phyloP scores from a whole-genome alignment of 2,329 filamentous ascomycete species.

The Davidsoniella neocaledoniae region DNA sequence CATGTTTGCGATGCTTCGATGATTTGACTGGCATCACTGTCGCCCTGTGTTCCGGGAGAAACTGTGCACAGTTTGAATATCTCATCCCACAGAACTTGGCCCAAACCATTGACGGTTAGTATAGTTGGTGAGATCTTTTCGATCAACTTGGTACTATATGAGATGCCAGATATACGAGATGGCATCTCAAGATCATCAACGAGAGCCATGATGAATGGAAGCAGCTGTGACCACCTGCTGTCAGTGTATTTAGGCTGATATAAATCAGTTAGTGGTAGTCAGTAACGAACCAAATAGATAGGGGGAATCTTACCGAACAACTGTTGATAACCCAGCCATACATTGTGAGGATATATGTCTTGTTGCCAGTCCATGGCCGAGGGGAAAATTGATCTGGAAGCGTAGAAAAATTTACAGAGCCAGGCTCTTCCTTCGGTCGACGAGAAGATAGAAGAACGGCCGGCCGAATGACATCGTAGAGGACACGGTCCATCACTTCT shows the following conservation, averaged over 20 bases:
- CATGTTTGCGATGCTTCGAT: conserved; percentile 50
- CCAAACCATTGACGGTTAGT: conserved; percentile 46
- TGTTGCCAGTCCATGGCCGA: conserved; percentile 8
- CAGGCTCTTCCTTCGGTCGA: too few relatives aligned
- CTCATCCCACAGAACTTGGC: conserved; percentile 49
- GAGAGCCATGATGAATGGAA: conserved; percentile 53
- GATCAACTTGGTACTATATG: conserved; percentile 38
- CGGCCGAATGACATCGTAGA: conserved; percentile 3
- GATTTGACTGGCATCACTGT: conserved; percentile 48
- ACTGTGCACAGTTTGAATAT: conserved; percentile 57
- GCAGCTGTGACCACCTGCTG: conserved; percentile 48
- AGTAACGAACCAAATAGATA: background rate
- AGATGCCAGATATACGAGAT: conserved; percentile 39
- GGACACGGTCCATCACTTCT: conserved; percentile 3
- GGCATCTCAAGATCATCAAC: conserved; percentile 42
- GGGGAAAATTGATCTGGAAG: conserved; percentile 9
- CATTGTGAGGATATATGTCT: conserved; percentile 6
- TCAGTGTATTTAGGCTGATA: conserved; percentile 27
- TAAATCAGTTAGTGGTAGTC: background rate
- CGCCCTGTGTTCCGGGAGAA: conserved; percentile 61
- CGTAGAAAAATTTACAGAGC: background rate
- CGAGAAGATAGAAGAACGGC: too few relatives aligned
- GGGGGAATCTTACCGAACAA: conserved; percentile 1
- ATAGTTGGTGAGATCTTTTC: conserved; percentile 32
- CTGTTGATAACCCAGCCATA: conserved; percentile 11